phyloP scores from a whole-genome alignment of 2,329 filamentous ascomycete genomes.

The Ophiocordyceps camponoti-rufipedis region DNA sequence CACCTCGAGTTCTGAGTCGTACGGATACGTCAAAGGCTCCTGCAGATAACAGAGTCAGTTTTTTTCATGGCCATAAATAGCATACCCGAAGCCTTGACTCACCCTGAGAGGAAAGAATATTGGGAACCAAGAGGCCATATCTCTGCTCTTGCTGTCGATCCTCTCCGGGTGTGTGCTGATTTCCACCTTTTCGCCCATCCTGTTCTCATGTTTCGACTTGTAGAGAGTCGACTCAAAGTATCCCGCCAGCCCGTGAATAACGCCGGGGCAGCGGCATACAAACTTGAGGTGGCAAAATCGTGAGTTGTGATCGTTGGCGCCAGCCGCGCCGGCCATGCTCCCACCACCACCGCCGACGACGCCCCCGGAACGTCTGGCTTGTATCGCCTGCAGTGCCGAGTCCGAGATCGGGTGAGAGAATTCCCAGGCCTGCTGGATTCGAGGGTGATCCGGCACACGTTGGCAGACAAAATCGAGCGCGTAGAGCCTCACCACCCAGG shows the following conservation, averaged over 20 bases:
- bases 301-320: slow-evolving; percentile 80
- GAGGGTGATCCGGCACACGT: slow-evolving; percentile 33
- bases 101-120: slow-evolving; percentile 96
- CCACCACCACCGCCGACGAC: slow-evolving; percentile 50
- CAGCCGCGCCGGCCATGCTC: slow-evolving; percentile 56
- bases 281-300: slow-evolving; percentile 67
- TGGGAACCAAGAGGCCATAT: slow-evolving; percentile 99
- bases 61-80: not conserved
- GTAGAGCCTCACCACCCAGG: slow-evolving; percentile 87
- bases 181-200: slow-evolving; percentile 43
- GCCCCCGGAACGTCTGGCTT: slow-evolving; percentile 42
- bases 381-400: slow-evolving; percentile 32
- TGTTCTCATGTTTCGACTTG: slow-evolving; percentile 24
- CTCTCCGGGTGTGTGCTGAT: slow-evolving; percentile 83
- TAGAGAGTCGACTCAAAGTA: slow-evolving; percentile 98
- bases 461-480: slow-evolving; percentile 74
- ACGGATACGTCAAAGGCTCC: slow-evolving; percentile 73
- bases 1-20: slow-evolving; percentile 68
- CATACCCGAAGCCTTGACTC: slow-evolving; percentile 11
- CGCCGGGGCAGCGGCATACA: slow-evolving; percentile 57
- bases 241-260: slow-evolving; percentile 78
- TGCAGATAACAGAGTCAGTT: slow-evolving; percentile 14
- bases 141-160: slow-evolving; percentile 82
- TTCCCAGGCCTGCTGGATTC: slow-evolving; percentile 65
- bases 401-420: slow-evolving; percentile 59